A percentile compares a stretch with the other conserved stretches of the same genome.
Evolutionary conservation across 169 alveolate species (phyloP).

Genomic region (Eimeria sp.): DNA sequence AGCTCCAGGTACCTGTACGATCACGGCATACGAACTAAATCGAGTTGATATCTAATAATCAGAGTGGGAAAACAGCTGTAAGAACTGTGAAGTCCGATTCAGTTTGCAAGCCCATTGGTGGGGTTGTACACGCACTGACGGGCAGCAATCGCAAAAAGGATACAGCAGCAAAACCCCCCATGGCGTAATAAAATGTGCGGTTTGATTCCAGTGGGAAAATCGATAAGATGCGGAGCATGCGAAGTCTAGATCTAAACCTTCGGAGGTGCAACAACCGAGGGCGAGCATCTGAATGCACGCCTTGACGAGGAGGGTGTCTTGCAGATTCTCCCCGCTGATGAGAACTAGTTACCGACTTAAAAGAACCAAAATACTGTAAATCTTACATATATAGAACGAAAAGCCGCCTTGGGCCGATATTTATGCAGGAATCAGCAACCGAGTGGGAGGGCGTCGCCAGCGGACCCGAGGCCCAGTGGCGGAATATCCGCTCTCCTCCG

Average conservation of each 20-base stretch:
- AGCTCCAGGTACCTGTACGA: background rate
- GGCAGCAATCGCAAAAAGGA: background rate
- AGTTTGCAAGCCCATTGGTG: background rate
- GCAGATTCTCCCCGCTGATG: conserved; percentile 29
- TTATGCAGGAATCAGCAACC: background rate
- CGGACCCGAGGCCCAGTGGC: conserved; percentile 55
- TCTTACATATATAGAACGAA: background rate
- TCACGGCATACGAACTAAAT: background rate
- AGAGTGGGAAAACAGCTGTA: background rate
- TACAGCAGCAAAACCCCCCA: background rate
- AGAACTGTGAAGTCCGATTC: background rate
- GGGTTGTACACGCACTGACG: conserved; percentile 12
- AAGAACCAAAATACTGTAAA: background rate
- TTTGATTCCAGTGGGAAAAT: background rate
- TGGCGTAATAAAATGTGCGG: background rate
- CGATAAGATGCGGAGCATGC: background rate
- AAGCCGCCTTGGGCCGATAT: conserved; percentile 5
- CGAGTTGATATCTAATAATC: background rate
- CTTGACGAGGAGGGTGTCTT: conserved; percentile 48
- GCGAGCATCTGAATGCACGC: conserved; percentile 61
- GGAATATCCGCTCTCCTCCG: conserved; percentile 29
- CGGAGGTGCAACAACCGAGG: background rate
- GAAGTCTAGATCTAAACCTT: background rate
- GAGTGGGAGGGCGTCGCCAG: conserved; percentile 74
- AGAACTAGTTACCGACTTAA: background rate